Evolutionary conservation across 163 green algal genomes (phyloP), one percentile per base, ranked within the genome.

Genomic region (Prototheca wickerhamii): DNA sequence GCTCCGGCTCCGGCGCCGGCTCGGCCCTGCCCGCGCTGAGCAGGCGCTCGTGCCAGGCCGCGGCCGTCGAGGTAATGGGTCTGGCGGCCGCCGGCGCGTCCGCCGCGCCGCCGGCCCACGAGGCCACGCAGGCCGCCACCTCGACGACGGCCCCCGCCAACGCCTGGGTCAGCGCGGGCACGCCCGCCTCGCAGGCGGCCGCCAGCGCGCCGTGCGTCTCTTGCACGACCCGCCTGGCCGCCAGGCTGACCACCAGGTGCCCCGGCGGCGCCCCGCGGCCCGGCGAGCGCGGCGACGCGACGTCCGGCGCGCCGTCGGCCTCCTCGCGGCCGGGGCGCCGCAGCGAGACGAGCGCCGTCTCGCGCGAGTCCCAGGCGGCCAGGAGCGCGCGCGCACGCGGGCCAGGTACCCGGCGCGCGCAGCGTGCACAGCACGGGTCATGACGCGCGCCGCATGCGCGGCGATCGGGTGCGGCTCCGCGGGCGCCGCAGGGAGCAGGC

Each of bases 121-220:
- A 12, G 46, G 40, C 61, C 17, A 73, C 28, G 30, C 67, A 30
- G 6, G 53, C 64, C 18, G 68, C 72, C 25, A 68, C 63, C 31
- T 79, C 72, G 5, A 65, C 63, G 54, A 76, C 64, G 1, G 60
- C 68, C 0, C 40, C 68, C 12, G 46, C 60, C 60, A 76, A 64
- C 33, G 62, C 50, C 31, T 72, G 62, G 18, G 70, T 70, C 12
- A 79, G n/a, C 23, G 65, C 74, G 0, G 74, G 33, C 42, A 46
- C 68, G 55, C 70, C 65, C 43, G 61, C 28, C 26, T 35, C 53
- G 29, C 53, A 67, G 0, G 74, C 74, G 44, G 74, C 66, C 0
- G 28, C 56, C 52, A 79, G 53, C 18, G 70, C 74, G 4, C 62
- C 65, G 1, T 42, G 35, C 61, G 78, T 61, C 17, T 72, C 42